Evolutionary conservation across 345 rosid species (phyloP), one percentile per base, ranked within the genome.

Genomic region (Linum lewisii): DNA sequence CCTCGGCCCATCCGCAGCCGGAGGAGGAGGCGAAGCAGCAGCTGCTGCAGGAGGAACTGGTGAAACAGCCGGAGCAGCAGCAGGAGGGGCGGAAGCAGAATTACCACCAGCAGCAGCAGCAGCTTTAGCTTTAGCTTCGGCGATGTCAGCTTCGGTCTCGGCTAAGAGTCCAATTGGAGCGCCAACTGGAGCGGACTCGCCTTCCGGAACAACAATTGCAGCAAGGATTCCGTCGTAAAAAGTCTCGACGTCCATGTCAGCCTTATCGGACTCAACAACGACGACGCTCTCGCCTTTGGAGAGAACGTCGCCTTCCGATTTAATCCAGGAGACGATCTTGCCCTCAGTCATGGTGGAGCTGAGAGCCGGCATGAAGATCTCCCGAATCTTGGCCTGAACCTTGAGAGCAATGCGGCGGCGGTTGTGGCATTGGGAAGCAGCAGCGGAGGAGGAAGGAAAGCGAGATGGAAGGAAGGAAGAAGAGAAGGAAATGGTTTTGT

Each of bases 341-440:
- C 96, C 98, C 75, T 92, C 98, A n/a, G 95, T 88, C 98, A 92
- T 92, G 63, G 98, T 88, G 67, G 98, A 92, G 61, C 97, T 88
- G 65, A 92, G 93, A 6, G 98, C 94, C 7, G 97, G 98, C 97
- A 92, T 92, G 83, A 92, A 92, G 66, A 92, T 92, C 73, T 92
- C 97, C n/a, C 97, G 81, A 69, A 92, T 83, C 82, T 88, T 92
- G 26, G 95, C 74, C 32, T 83, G 83, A 47, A 92, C 82, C 7
- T 77, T 64, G 66, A 75, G 60, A 34, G 47, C 45, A 66, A 23
- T 51, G 26, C 72, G 60, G 22, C 73, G 54, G 53, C 20, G 56
- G 42, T 15, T 71, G 51, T 24, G 67, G 44, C 75, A 66, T 23
- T 24, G 72, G 44, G 69, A 36, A 50, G 75, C n/a, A n/a, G n/a